Base-by-base conservation (phyloP, 108 stramenopile species). In the Cyclotella distinguenda region DNA sequence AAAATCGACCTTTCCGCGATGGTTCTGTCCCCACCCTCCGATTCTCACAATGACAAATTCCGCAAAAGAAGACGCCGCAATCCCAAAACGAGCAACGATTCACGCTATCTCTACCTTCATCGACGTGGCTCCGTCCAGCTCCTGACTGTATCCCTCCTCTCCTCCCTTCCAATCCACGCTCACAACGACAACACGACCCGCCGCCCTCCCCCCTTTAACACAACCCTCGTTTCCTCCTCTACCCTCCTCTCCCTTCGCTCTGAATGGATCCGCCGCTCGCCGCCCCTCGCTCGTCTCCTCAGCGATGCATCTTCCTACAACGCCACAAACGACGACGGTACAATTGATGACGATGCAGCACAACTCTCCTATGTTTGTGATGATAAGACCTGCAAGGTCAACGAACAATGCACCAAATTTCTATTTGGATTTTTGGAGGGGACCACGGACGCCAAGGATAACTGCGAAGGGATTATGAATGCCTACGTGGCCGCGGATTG, bases 401-500 rank as follows among this genome's bases (percentile, higher is more conserved):
- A 84, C 43, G 87, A 82, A 34, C 75, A 59, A 12, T 93, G 91
- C 52, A 68, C 74, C 22, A 62, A 85, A 12, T 93, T 84, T 49
- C 60, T 93, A 2, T 65, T 78, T 67, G 74, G 82, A 6, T 93
- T 93, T 57, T 70, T 93, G 30, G 82, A 90, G 55, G 88, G 89
- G 9, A 93, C 86, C 26, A 93, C 91, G 8, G 91, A 93, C 47
- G 75, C 74, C n/a, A 83, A 81, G 56, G 91, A 93, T 45, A 70
- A 84, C 42, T 93, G 91, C 62, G 84, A 86, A 42, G 91, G 84
- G 9, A 82, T 90, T 21, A 74, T 85, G 64, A 88, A 86, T 63
- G 91, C 91, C 32, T 93, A 85, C 61, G 52, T 66, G 15, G 74
- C 74, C 10, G 86, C 88, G 6, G 86, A 82, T 64, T 92, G 91